Percentiles rank a stretch among this genome's conserved stretches.
Conservation (phyloP, 176 grass and related monocot genomes). For the Bromus sterilis region DNA sequence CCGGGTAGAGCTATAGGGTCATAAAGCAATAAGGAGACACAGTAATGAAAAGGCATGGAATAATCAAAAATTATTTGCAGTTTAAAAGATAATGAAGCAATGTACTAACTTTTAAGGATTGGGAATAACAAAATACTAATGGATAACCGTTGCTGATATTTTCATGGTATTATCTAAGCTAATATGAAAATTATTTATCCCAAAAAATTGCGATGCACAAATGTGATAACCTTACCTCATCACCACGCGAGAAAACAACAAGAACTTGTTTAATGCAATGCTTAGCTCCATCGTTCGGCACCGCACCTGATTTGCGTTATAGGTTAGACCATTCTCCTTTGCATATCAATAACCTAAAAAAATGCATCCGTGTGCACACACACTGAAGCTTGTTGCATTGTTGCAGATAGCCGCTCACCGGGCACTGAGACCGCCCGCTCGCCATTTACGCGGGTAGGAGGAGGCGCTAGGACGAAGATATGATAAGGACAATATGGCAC, state of each 20-base stretch:
- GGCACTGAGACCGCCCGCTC: no score
- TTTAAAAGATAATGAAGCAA: not conserved
- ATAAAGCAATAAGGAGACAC: not conserved
- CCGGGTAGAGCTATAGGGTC: not conserved
- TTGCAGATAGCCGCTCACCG: no score
- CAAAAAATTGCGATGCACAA: not conserved
- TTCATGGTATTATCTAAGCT: not conserved
- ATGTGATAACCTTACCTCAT: slow-evolving; percentile 47
- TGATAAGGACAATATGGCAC: no score
- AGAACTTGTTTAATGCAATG: slow-evolving; percentile 74
- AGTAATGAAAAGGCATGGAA: not conserved
- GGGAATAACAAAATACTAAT: not conserved
- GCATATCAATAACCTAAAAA: not conserved
- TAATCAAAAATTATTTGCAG: not conserved
- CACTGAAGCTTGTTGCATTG: slow-evolving; percentile 78
- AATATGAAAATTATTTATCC: not conserved
- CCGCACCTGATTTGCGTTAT: slow-evolving; percentile 59
- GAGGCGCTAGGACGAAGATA: no score
- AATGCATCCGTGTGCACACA: not conserved
- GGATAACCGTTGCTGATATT: not conserved
- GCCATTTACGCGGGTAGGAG: no score
- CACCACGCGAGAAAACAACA: slow-evolving; percentile 67
- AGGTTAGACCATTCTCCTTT: slow-evolving; percentile 76
- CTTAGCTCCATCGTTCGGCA: slow-evolving; percentile 78
- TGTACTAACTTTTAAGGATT: not conserved